A percentile compares a stretch with the other conserved stretches of the same genome.
These are phyloP conservation scores for Gossypium davidsonii DNA, from an alignment of 441 rosid species.

Conservation along the genomic window DNA sequence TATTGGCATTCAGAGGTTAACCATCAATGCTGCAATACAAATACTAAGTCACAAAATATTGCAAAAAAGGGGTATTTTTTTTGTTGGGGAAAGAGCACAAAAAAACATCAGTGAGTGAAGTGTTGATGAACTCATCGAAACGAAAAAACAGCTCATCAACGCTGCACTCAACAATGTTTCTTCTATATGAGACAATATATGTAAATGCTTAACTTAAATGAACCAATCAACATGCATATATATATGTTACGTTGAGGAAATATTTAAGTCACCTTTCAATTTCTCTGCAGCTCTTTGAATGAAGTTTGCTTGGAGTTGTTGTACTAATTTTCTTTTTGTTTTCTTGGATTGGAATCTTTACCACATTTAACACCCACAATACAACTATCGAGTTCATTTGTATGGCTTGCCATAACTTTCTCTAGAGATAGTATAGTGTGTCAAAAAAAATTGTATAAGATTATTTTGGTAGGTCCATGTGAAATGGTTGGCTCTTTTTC, in stretches of 20 bases:
- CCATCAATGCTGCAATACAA: too few species aligned
- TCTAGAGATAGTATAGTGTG: background rate
- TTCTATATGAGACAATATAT: slow-evolving; percentile 16
- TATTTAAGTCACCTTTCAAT: background rate
- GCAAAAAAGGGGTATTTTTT: too few species aligned
- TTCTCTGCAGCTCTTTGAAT: background rate
- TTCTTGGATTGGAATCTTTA: slow-evolving; percentile 15
- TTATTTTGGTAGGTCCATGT: too few species aligned
- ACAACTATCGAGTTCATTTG: background rate
- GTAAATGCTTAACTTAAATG: background rate
- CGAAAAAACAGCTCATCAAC: slow-evolving; percentile 34
- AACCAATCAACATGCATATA: background rate
- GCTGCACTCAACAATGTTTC: slow-evolving; percentile 70
- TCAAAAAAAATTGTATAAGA: background rate
- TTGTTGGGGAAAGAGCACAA: slow-evolving; percentile 20
- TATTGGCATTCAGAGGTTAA: too few species aligned
- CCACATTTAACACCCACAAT: background rate
- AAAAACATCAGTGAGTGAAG: slow-evolving; percentile 39
- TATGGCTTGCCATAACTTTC: background rate
- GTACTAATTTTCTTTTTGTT: slow-evolving; percentile 15
- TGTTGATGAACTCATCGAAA: slow-evolving; percentile 2
- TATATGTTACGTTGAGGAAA: background rate
- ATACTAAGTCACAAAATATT: too few species aligned
- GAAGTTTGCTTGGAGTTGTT: background rate
- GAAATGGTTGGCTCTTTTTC: too few species aligned